These are phyloP conservation scores for Phytophthora tentaculata DNA, from an alignment of 352 stramenopile genomes.

Conservation along the genomic window DNA sequence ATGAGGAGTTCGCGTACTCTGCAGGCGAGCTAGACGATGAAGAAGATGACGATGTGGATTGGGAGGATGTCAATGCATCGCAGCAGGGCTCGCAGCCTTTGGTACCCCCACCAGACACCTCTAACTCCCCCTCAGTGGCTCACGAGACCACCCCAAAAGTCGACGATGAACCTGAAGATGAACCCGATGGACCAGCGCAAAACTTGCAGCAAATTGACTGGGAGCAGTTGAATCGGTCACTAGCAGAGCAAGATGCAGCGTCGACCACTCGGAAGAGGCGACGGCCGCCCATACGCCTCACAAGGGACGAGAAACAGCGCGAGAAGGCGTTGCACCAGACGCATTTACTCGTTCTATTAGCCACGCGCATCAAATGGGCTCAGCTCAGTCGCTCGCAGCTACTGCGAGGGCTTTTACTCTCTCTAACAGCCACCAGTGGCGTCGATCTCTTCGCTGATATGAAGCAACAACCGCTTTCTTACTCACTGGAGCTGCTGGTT, in stretches of 20 bases:
- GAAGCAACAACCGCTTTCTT: slow-evolving; percentile 44
- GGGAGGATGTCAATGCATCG: slow-evolving; percentile 60
- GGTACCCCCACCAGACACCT: background rate
- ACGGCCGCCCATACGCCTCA: slow-evolving; percentile 51
- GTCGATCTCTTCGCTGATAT: slow-evolving; percentile 57
- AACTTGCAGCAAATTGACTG: slow-evolving; percentile 68
- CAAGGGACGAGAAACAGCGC: slow-evolving; percentile 66
- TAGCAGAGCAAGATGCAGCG: slow-evolving; percentile 34
- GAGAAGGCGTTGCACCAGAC: slow-evolving; percentile 70
- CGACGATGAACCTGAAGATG: slow-evolving; percentile 12
- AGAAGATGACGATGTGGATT: slow-evolving; percentile 55
- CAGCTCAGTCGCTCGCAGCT: slow-evolving; percentile 46
- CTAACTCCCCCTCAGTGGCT: slow-evolving; percentile 7
- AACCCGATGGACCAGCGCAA: slow-evolving; percentile 11
- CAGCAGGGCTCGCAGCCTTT: background rate
- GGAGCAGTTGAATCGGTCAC: slow-evolving; percentile 66
- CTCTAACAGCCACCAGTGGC: slow-evolving; percentile 47
- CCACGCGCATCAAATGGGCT: slow-evolving; percentile 56
- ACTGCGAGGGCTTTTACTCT: slow-evolving; percentile 65
- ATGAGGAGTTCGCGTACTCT: slow-evolving; percentile 67
- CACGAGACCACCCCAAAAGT: slow-evolving; percentile 23
- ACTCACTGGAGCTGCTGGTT: slow-evolving; percentile 69
- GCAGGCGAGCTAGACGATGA: slow-evolving; percentile 45
- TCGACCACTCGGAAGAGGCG: slow-evolving; percentile 43
- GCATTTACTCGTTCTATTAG: slow-evolving; percentile 72